Evolutionary conservation across 441 rosid genomes (phyloP).

Genomic region (Dalechampia spathulata): DNA sequence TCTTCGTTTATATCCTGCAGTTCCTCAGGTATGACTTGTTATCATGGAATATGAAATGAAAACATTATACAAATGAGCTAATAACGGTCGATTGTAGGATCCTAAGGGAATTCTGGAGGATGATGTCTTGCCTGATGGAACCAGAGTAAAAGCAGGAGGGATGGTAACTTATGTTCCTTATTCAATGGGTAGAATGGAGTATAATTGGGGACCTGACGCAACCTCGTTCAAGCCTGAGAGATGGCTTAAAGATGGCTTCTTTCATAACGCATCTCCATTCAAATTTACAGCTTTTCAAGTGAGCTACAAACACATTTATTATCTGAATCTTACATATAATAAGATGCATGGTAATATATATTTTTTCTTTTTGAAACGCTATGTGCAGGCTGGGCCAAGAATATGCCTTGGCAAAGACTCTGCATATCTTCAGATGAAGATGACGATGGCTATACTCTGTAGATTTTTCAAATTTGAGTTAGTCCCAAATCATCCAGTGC

Average conservation of each 20-base stretch:
- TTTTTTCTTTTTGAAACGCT: constrained; percentile 11
- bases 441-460: constrained; percentile 78
- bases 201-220: constrained; percentile 91
- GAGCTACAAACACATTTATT: constrained; percentile 2
- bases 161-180: constrained; percentile 95
- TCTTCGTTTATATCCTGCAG: constrained; percentile 87
- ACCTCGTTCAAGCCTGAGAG: constrained; percentile 76
- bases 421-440: constrained; percentile 96
- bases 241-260: constrained; percentile 84
- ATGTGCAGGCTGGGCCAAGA: constrained; percentile 78
- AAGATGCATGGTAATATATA: neutral
- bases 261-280: constrained; percentile 88
- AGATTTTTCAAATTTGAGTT: constrained; percentile 67
- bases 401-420: constrained; percentile 96
- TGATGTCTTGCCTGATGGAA: constrained; percentile 85
- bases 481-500: constrained; percentile 75
- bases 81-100: constrained; percentile 37
- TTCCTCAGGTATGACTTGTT: constrained; percentile 62
- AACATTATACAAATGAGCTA: neutral
- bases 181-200: constrained; percentile 92
- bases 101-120: constrained; percentile 81
- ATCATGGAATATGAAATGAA: too few species aligned
- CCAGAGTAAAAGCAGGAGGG: constrained; percentile 88
- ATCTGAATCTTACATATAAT: neutral
- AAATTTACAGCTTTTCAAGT: constrained; percentile 96